A percentile compares a stretch with the other conserved stretches of the same genome.
Evolutionary conservation across 768 basidiomycete genomes (phyloP).

Genomic region (Termitomyces sp.): DNA sequence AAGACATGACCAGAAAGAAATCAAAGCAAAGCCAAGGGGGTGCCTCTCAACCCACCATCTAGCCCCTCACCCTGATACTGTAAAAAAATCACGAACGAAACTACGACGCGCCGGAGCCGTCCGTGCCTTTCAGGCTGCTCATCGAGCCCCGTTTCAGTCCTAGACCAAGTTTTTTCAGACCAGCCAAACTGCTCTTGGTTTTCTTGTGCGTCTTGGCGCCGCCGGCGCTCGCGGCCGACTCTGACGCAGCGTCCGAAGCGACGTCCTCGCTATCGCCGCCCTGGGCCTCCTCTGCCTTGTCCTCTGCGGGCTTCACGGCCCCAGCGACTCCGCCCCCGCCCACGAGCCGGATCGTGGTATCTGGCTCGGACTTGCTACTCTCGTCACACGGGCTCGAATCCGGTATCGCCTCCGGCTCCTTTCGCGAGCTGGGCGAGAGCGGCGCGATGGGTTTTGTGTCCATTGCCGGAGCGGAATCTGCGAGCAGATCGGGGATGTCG

Average conservation of each 20-base stretch:
- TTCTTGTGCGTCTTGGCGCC: constrained; percentile 42
- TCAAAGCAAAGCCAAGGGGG: neutral
- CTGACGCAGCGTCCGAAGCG: constrained; percentile 29
- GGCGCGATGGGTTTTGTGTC: constrained; percentile 32
- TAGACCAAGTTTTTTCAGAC: constrained; percentile 49
- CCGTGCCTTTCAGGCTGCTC: constrained; percentile 19
- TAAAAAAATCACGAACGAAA: neutral
- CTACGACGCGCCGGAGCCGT: constrained; percentile 10
- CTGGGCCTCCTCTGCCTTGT: constrained; percentile 11
- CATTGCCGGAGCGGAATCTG: constrained; percentile 32
- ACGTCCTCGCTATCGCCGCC: constrained; percentile 10
- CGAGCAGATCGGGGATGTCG: constrained; percentile 45
- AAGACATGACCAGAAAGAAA: too few species aligned
- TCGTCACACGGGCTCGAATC: neutral
- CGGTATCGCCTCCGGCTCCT: constrained; percentile 1
- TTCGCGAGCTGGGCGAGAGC: constrained; percentile 13
- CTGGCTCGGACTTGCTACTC: constrained; percentile 15
- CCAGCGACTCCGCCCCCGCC: constrained; percentile 48
- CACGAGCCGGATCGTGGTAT: constrained; percentile 52
- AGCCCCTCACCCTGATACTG: neutral
- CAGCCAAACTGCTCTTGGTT: constrained; percentile 50
- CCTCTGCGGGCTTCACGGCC: constrained; percentile 20
- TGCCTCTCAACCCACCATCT: neutral
- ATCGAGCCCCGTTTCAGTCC: constrained; percentile 48
- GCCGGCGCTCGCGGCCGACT: constrained; percentile 6